A percentile compares a stretch with the other conserved stretches of the same genome.
These are phyloP conservation scores for Colletotrichum limetticola DNA, from an alignment of 2,329 filamentous ascomycete species.

Conservation along the genomic window DNA sequence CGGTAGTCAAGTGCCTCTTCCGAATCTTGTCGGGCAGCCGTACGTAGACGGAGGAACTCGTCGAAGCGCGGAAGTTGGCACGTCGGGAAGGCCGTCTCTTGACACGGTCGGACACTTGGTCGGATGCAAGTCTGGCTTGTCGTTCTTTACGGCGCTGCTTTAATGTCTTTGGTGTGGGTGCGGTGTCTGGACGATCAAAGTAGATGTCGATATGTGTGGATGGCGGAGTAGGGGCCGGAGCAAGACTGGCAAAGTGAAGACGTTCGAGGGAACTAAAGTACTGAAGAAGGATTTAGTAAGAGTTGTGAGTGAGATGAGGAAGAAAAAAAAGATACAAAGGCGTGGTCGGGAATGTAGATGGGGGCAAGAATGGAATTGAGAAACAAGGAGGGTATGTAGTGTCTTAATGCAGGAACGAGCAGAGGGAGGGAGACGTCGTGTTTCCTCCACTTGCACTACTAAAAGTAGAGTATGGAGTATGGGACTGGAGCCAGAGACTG, in stretches of 20 bases:
- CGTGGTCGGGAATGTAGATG: neutral
- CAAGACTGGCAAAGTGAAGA: slow-evolving; percentile 61
- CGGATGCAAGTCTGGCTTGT: slow-evolving; percentile 39
- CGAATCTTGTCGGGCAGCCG: slow-evolving; percentile 79
- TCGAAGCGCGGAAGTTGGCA: slow-evolving; percentile 51
- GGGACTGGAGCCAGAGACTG: neutral
- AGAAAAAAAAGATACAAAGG: slow-evolving; percentile 15
- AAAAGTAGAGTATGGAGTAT: neutral
- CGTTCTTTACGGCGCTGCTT: slow-evolving; percentile 31
- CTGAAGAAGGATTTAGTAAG: slow-evolving; percentile 50
- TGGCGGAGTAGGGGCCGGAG: slow-evolving; percentile 28
- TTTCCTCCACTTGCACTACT: slow-evolving; percentile 2
- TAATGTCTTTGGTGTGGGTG: slow-evolving; percentile 31
- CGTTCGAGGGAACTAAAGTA: slow-evolving; percentile 81
- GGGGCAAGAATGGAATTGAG: slow-evolving; percentile 27
- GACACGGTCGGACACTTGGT: slow-evolving; percentile 44
- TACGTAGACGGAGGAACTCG: slow-evolving; percentile 75
- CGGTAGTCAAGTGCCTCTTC: slow-evolving; percentile 74
- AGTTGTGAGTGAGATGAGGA: neutral
- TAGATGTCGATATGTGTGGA: slow-evolving; percentile 27
- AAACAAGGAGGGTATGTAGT: slow-evolving; percentile 46
- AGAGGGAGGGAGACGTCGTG: slow-evolving; percentile 6
- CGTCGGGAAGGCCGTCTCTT: slow-evolving; percentile 45
- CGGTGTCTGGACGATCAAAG: slow-evolving; percentile 3
- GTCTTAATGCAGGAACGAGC: slow-evolving; percentile 53